Conservation (phyloP, 352 stramenopile species). For the Stephanocyclus meneghinianus region DNA sequence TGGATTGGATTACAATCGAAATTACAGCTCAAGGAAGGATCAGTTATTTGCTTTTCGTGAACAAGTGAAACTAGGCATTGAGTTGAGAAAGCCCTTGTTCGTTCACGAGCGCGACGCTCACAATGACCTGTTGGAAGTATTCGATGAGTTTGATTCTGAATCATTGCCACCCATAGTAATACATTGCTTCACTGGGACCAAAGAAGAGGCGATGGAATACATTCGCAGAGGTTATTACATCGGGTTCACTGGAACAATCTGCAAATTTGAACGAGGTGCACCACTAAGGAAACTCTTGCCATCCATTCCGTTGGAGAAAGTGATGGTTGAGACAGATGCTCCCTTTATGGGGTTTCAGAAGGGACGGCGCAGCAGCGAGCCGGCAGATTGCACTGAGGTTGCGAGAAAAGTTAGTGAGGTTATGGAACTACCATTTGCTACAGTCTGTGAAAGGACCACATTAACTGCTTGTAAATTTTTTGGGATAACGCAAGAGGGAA, state of each 20-base stretch:
- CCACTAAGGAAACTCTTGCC: conserved; percentile 66
- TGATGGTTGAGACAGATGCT: conserved; percentile 90
- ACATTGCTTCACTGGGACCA: conserved; percentile 89
- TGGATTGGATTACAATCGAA: conserved; percentile 77
- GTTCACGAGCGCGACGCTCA: conserved; percentile 80
- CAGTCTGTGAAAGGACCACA: conserved; percentile 40
- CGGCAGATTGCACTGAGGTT: conserved; percentile 50
- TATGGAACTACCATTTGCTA: conserved; percentile 16
- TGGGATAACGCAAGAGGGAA: background rate
- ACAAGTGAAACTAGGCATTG: conserved; percentile 59
- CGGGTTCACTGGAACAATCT: conserved; percentile 89
- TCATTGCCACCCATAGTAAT: conserved; percentile 81
- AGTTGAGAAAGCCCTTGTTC: conserved; percentile 64
- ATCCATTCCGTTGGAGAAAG: conserved; percentile 81
- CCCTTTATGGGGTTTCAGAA: conserved; percentile 89
- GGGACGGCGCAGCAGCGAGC: conserved; percentile 38
- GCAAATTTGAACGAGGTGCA: conserved; percentile 81
- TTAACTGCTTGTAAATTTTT: conserved; percentile 39
- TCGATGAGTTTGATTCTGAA: conserved; percentile 78
- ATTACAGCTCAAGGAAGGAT: conserved; percentile 58
- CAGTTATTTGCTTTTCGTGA: conserved; percentile 71
- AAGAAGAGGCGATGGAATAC: conserved; percentile 84
- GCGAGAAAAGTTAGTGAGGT: conserved; percentile 38
- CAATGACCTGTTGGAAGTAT: conserved; percentile 81
- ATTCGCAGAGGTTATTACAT: conserved; percentile 85